Base-by-base conservation (phyloP, 208 protist genomes). In the Wallacemonas sp. region DNA sequence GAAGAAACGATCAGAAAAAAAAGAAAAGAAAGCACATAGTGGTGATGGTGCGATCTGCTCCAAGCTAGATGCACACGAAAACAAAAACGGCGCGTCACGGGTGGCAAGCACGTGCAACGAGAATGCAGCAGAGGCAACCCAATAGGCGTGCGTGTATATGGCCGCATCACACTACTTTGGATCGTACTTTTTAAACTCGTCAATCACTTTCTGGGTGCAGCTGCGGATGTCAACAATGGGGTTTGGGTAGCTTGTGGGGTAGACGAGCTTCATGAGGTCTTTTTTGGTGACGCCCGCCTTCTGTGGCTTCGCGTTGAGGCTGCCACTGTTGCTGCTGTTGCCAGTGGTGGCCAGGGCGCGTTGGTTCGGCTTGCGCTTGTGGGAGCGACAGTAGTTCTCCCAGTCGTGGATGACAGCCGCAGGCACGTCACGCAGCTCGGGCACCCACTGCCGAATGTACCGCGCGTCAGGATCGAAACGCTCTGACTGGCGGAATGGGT, bases 391-490 rank as follows among this genome's bases (percentile, higher is more conserved):
- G 64, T 87, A 85, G 34, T 66, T 70, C 14, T 89, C 83, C 88
- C 88, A 94, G 27, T 58, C 46, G 67, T 89, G 82, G 44, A 94
- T 78, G 33, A 85, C 70, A 16, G 60, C 68, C n/a, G 74, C 58
- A 36, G 84, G 78, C 56, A 91, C 82, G 16, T 68, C 39, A 12
- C 72, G 74, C 38, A 91, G 64, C 74, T 95, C 83, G 16, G 85
- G 83, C 47, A 95, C 81, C 84, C 84, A 95, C 43, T 63, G 41
- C 24, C 80, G 77, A n/a, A 95, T 88, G 52, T 84, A 92, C 23
- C 60, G 41, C 36, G 79, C 77, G 26, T 89, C 73, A 1, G 83
- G 72, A 48, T 92, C 85, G 55, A 87, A 87, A 21, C 74, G 72
- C 46, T 70, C 64, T 0, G 84, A 82, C 54, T 93, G 89, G 32